Evolutionary conservation across 306 rosid genomes (phyloP).

Genomic region (Chamaecrista fasciculata): DNA sequence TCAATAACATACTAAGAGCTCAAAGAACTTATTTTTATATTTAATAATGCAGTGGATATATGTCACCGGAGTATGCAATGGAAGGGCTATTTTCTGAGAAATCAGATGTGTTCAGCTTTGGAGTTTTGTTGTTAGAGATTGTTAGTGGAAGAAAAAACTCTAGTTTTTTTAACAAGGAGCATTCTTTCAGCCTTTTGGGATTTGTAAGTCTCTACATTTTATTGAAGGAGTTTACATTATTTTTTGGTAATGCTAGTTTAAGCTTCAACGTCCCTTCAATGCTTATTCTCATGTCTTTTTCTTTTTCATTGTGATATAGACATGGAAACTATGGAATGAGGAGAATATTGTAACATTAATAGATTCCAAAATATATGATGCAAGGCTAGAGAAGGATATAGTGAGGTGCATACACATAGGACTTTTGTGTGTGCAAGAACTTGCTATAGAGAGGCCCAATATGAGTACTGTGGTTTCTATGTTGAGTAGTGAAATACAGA

Average conservation of each 20-base stretch:
- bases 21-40: too few species aligned
- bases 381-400: background rate
- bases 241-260: background rate
- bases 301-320: background rate
- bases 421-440: constrained; percentile 30
- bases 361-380: constrained; percentile 16
- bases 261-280: background rate
- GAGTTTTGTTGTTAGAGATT: constrained; percentile 6
- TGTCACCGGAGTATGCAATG: constrained; percentile 30
- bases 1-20: background rate
- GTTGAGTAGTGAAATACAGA: constrained; percentile 27
- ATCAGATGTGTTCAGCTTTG: constrained; percentile 30
- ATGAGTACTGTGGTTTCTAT: constrained; percentile 21
- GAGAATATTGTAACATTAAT: background rate
- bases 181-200: background rate
- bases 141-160: constrained; percentile 7
- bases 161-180: background rate
- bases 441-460: constrained; percentile 24
- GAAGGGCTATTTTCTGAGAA: constrained; percentile 23
- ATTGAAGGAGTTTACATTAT: background rate
- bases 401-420: constrained; percentile 37
- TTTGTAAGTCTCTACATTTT: background rate
- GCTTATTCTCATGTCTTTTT: background rate
- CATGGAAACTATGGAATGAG: constrained; percentile 37
- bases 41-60: constrained; percentile 27